phyloP scores from a whole-genome alignment of 148 eudicot genomes.

The Vaccinium myrtillus region DNA sequence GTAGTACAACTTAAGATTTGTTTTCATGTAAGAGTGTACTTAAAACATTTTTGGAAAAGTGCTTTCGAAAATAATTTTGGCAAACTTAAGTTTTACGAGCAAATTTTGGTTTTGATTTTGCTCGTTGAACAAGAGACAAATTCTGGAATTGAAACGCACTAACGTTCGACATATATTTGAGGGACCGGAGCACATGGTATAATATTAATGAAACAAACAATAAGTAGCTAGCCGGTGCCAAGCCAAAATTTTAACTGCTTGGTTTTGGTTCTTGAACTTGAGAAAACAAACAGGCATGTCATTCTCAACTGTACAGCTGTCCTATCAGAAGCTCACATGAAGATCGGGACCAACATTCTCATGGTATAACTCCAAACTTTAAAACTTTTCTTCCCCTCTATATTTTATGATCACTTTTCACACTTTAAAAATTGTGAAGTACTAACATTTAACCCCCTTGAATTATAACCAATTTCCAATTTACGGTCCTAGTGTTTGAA shows the following conservation, averaged over 20 bases:
- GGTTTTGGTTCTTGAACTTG: conserved; percentile 8
- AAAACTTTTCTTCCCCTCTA: neutral
- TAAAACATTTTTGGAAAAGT: no score
- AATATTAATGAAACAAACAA: neutral
- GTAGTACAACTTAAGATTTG: no score
- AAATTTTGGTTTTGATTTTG: neutral
- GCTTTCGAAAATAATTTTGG: no score
- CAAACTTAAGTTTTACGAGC: no score
- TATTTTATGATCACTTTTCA: neutral
- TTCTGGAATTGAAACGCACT: neutral
- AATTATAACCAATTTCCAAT: neutral
- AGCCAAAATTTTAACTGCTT: neutral
- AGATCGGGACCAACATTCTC: conserved; percentile 60
- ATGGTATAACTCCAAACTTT: conserved; percentile 44
- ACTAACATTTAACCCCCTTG: neutral
- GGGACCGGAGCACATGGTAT: neutral
- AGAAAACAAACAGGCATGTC: conserved; percentile 20
- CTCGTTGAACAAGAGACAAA: neutral
- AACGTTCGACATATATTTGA: neutral
- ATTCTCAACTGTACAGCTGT: conserved; percentile 39
- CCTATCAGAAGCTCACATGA: conserved; percentile 27
- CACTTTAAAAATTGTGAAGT: neutral
- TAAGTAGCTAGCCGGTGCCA: neutral
- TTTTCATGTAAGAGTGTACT: no score
- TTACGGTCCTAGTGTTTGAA: neutral